Evolutionary conservation across 768 basidiomycete genomes (phyloP), one percentile per base, ranked within the genome.

Genomic region (Suillus sp.): DNA sequence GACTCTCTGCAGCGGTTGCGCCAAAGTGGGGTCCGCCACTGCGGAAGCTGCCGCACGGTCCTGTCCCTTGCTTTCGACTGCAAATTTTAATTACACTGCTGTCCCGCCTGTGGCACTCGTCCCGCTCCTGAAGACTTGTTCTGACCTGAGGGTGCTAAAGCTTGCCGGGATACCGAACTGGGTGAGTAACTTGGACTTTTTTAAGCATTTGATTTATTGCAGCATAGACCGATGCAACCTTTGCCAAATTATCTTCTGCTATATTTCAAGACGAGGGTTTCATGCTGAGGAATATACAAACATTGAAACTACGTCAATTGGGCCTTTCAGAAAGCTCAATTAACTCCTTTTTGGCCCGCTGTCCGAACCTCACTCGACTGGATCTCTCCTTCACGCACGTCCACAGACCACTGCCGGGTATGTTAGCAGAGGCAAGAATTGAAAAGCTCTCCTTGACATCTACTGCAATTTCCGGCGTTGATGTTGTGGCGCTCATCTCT

Each of bases 361-460:
- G 81, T 64, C 87, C 87, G 2, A 78, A 80, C 56, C 65, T 91
- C 22, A 72, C 72, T 42, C 82, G 82, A 30, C 75, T 91, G 16
- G 90, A 91, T 65, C 66, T 87, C 18, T 90, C 90, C 6, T 91
- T 89, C 74, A 91, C 88, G 2, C 67, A 68, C 16, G 69, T 88
- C 37, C 82, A 76, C 51, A 83, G 79, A 48, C 77, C 76, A n/a
- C 72, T 91, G 34, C 56, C 11, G 56, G 37, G 1, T 18, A 3
- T 40, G 3, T 30, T 13, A 40, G 11, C 25, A 27, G 38, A 20
- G 18, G 56, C 56, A 18, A 57, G 25, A 27, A 40, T 57, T 13
- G 83, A 86, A 66, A 91, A 91, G 68, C 74, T 91, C n/a, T 83
- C 83, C 2, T 71, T 91, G 30, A 87, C 86, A 1, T 87, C 87